Base-by-base conservation (phyloP, 805 yeast species). In the Torulaspora indica region DNA sequence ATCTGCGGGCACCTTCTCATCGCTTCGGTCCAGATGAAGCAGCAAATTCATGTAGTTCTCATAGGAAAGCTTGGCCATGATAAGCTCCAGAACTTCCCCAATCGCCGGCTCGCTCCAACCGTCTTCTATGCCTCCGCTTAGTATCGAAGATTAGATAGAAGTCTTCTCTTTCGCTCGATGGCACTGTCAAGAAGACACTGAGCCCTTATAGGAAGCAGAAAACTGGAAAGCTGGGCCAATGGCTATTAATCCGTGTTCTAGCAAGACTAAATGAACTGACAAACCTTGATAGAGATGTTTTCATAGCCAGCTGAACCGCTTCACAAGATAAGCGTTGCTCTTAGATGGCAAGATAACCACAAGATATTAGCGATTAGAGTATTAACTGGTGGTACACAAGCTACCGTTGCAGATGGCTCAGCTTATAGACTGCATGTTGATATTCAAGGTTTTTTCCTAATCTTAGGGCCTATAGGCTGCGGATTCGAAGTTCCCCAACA, bases 1-100 rank as follows among this genome's bases (percentile, higher is more conserved):
- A 31, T 63, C 67, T 32, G 54, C 49, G 3, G 66, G 66, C 6
- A 62, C 60, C 10, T 52, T 54, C 33, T 63, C 63, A 23, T 49
- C 34, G 13, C 47, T 48, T 33, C 50, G 51, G 15, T 60, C 60
- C 38, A 58, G 42, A 48, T 63, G 65, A 38, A 53, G 50, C 29
- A 52, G 43, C 15, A 61, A 50, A 40, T 61, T 61, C 65, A 61
- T 60, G 46, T 57, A 55, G 43, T 55, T 54, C 48, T 60, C 66
- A 48, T 60, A 57, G 8, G 63, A 55, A 15, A 57, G 46, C 31
- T 43, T 43, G 29, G 24, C 48, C 43, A 43, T 47, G 35, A 13
- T 33, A 14, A 23, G 14, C 23, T 40, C 10, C 12, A 8, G 15
- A 24, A n/a, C 15, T 10, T 15, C 17, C n/a, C 13, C 14, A 20